phyloP scores from a whole-genome alignment of 805 yeast genomes.

The Hemisphaericaspora nanyangensis region DNA sequence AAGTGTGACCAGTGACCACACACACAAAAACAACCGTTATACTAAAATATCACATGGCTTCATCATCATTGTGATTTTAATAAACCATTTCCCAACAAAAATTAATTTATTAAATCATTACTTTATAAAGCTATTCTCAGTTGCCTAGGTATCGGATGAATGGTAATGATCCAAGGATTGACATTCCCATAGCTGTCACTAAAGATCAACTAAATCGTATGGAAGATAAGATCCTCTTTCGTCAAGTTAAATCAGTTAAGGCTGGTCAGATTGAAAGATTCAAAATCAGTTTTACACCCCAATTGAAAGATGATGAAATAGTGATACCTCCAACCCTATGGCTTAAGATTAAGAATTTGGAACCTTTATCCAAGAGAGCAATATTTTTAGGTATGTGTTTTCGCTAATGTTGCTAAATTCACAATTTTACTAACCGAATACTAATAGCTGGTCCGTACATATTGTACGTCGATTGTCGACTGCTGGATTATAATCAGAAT shows the following conservation, averaged over 20 bases:
- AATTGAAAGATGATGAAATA: slow-evolving; percentile 5
- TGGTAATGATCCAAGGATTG: too few relatives aligned
- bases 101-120: too few relatives aligned
- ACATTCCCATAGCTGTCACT: slow-evolving; percentile 5
- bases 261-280: slow-evolving; percentile 61
- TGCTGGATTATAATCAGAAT: slow-evolving; percentile 57
- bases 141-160: too few relatives aligned
- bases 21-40: too few relatives aligned
- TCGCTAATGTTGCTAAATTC: too few relatives aligned
- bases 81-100: too few relatives aligned
- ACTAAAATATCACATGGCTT: too few relatives aligned
- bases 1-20: too few relatives aligned
- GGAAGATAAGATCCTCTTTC: slow-evolving; percentile 23
- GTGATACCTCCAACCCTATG: slow-evolving; percentile 29
- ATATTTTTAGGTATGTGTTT: slow-evolving; percentile 48
- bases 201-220: slow-evolving; percentile 3
- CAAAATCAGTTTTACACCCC: slow-evolving; percentile 46
- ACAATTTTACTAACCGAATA: too few relatives aligned
- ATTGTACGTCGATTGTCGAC: slow-evolving; percentile 76
- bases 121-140: too few relatives aligned
- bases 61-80: too few relatives aligned
- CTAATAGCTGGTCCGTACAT: slow-evolving; percentile 80
- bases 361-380: slow-evolving; percentile 70
- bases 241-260: slow-evolving; percentile 43
- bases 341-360: slow-evolving; percentile 66